These are phyloP conservation scores for Arachis monticola DNA, from an alignment of 331 rosid genomes.

Conservation along the genomic window DNA sequence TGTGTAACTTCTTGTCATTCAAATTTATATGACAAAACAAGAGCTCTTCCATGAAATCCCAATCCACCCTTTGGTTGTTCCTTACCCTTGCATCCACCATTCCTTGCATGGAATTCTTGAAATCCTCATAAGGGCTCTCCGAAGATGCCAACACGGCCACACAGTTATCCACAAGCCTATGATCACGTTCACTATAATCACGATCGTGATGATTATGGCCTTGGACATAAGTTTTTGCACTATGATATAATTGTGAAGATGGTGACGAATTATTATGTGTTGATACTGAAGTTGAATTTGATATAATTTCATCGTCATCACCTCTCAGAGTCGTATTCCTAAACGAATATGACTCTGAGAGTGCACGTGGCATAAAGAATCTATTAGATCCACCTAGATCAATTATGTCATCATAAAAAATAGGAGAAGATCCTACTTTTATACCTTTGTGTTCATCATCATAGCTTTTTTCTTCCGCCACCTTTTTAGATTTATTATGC, in stretches of 20 bases:
- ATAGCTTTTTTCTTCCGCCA: neutral
- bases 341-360: conserved; percentile 27
- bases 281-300: conserved; percentile 44
- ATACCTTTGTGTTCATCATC: neutral
- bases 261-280: conserved; percentile 27
- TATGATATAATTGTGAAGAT: neutral
- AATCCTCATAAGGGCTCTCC: conserved; percentile 59
- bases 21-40: conserved; percentile 61
- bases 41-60: conserved; percentile 88
- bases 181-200: neutral
- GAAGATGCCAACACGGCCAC: conserved; percentile 64
- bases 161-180: conserved; percentile 48
- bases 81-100: conserved; percentile 55
- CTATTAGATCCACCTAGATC: conserved; percentile 56
- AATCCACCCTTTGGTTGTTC: conserved; percentile 58
- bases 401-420: neutral
- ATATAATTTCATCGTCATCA: conserved; percentile 43
- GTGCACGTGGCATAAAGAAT: conserved; percentile 48
- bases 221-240: neutral
- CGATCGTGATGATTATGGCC: neutral
- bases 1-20: conserved; percentile 67
- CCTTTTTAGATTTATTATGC: neutral
- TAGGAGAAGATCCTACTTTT: conserved; percentile 29
- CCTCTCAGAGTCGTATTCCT: too few relatives aligned
- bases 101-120: conserved; percentile 67